Percentiles rank a stretch among this genome's conserved stretches.
Conservation (phyloP, 768 basidiomycete genomes). For the Tubosaeta sp. region DNA sequence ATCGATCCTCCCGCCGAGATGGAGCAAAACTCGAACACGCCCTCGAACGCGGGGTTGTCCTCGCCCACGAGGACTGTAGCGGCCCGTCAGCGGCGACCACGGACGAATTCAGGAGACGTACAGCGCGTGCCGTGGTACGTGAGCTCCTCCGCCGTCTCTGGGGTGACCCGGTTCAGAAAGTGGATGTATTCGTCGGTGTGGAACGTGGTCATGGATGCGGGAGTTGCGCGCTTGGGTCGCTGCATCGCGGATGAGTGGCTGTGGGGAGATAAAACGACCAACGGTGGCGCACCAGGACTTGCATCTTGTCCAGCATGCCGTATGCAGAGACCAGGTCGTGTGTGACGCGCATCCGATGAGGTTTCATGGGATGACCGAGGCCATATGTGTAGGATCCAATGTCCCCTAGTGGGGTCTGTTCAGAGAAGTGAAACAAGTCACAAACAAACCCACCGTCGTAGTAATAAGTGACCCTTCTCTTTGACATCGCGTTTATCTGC, state of each 20-base stretch:
- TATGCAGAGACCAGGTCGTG: constrained; percentile 91
- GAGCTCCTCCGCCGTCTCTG: constrained; percentile 84
- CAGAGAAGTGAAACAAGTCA: neutral
- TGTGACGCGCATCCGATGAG: constrained; percentile 89
- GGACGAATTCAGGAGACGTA: constrained; percentile 33
- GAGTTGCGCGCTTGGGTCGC: constrained; percentile 67
- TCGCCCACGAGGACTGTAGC: constrained; percentile 64
- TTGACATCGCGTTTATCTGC: constrained; percentile 48
- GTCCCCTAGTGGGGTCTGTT: constrained; percentile 44
- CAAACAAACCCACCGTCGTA: constrained; percentile 57
- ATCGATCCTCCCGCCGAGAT: constrained; percentile 96
- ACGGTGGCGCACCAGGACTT: constrained; percentile 60
- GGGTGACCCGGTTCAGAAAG: constrained; percentile 82
- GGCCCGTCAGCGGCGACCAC: neutral
- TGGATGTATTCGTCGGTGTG: constrained; percentile 99
- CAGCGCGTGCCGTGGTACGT: constrained; percentile 84
- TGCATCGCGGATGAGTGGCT: constrained; percentile 25
- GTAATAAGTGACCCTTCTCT: constrained; percentile 73
- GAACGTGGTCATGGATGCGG: constrained; percentile 84
- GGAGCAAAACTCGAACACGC: constrained; percentile 94
- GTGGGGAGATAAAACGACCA: neutral
- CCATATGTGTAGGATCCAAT: constrained; percentile 79
- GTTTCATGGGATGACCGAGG: constrained; percentile 92
- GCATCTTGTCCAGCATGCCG: constrained; percentile 92
- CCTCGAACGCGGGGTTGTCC: constrained; percentile 96